Evolutionary conservation across 2,329 filamentous ascomycete genomes (phyloP).

Genomic region (Ophiostoma angusticollis): DNA sequence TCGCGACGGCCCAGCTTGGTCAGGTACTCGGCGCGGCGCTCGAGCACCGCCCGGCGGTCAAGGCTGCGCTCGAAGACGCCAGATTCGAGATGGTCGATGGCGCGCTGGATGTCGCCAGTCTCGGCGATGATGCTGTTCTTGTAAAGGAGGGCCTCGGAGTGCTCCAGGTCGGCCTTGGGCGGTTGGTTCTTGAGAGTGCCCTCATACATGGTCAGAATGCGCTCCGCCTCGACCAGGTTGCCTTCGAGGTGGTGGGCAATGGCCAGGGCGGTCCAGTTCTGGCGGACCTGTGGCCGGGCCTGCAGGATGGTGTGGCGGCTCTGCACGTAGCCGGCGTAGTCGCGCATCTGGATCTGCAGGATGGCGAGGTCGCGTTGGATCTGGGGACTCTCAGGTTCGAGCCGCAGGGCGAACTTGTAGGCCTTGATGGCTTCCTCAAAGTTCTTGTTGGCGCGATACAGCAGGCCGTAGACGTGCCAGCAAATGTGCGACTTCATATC

Average conservation of each 20-base stretch:
- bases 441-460: conserved; percentile 91
- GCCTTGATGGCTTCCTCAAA: conserved; percentile 99
- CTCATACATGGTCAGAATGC: conserved; percentile 82
- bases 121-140: conserved; percentile 93
- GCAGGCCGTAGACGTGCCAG: conserved; percentile 95
- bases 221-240: conserved; percentile 74
- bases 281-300: conserved; percentile 64
- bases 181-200: conserved; percentile 78
- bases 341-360: conserved; percentile 90
- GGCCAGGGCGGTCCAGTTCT: conserved; percentile 96
- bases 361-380: conserved; percentile 90
- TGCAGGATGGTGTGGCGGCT: conserved; percentile 82
- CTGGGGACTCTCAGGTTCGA: conserved; percentile 88
- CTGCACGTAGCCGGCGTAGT: conserved; percentile 86
- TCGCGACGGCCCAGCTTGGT: conserved; percentile 61
- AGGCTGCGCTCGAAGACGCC: conserved; percentile 64
- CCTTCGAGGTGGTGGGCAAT: conserved; percentile 88
- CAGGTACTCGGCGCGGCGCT: conserved; percentile 75
- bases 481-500: conserved; percentile 99
- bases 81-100: conserved; percentile 72
- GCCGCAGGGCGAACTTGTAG: conserved; percentile 85
- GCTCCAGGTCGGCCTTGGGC: conserved; percentile 68
- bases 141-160: conserved; percentile 88
- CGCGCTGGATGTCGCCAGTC: conserved; percentile 67
- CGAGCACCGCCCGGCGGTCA: conserved; percentile 75